Evolutionary conservation across 257 asterid species (phyloP).

Genomic region (Thymus quinquecostatus): DNA sequence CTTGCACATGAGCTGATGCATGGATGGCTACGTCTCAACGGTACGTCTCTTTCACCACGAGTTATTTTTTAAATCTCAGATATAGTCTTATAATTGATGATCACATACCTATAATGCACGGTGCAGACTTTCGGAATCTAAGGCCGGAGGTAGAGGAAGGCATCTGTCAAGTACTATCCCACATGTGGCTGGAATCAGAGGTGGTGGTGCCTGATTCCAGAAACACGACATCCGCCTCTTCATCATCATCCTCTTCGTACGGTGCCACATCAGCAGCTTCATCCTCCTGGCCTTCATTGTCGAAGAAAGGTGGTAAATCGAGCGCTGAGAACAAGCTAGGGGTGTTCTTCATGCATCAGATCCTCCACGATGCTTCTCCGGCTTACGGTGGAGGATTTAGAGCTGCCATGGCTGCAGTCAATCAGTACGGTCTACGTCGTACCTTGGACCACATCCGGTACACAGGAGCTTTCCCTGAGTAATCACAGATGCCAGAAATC

Average conservation of each 20-base stretch:
- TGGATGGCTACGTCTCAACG: constrained; percentile 94
- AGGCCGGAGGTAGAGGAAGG: constrained; percentile 92
- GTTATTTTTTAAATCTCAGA: background rate
- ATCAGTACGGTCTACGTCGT: constrained; percentile 69
- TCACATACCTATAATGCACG: background rate
- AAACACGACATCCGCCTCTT: constrained; percentile 37
- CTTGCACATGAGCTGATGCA: constrained; percentile 99
- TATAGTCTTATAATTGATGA: background rate
- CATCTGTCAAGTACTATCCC: constrained; percentile 89
- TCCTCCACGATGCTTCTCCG: constrained; percentile 79
- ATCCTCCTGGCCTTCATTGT: constrained; percentile 31
- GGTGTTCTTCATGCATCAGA: constrained; percentile 92
- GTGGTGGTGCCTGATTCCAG: constrained; percentile 63
- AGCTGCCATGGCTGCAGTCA: constrained; percentile 80
- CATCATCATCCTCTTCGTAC: constrained; percentile 51
- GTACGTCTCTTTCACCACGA: constrained; percentile 32
- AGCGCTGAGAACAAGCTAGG: constrained; percentile 75
- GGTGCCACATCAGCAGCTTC: constrained; percentile 36
- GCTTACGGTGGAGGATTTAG: constrained; percentile 93
- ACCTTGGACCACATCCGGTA: constrained; percentile 73
- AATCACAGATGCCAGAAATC: constrained; percentile 13
- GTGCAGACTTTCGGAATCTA: constrained; percentile 72
- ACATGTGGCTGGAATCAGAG: constrained; percentile 95
- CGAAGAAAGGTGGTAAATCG: constrained; percentile 75
- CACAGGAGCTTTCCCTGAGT: constrained; percentile 71